Evolutionary conservation across 352 stramenopile species (phyloP).

Genomic region (Globisporangium uncinulatum): DNA sequence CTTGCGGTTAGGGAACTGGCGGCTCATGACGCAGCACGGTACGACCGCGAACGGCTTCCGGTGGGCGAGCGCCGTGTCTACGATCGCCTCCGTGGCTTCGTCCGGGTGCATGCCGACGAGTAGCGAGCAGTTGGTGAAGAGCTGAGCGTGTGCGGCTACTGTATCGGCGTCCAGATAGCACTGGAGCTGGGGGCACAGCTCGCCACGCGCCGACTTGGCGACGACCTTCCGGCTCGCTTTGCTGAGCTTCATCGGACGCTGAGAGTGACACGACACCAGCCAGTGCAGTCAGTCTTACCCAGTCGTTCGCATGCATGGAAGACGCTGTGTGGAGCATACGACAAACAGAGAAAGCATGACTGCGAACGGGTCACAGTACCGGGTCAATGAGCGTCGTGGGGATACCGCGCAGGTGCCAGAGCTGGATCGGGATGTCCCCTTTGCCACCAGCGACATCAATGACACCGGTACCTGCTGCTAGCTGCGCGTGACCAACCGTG

Average conservation of each 20-base stretch:
- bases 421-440: conserved; percentile 81
- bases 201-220: conserved; percentile 31
- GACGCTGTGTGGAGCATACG: no score
- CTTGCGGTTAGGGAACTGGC: conserved; percentile 79
- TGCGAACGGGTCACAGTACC: conserved; percentile 20
- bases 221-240: conserved; percentile 73
- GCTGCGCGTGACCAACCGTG: conserved; percentile 30
- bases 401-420: conserved; percentile 76
- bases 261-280: background rate
- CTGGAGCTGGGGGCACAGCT: conserved; percentile 45
- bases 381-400: conserved; percentile 82
- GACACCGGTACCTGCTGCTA: conserved; percentile 59
- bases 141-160: conserved; percentile 32
- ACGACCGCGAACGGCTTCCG: conserved; percentile 94
- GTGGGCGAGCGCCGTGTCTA: conserved; percentile 86
- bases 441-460: conserved; percentile 87
- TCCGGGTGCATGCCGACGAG: conserved; percentile 95
- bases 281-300: no score
- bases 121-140: conserved; percentile 80
- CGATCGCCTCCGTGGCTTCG: conserved; percentile 94
- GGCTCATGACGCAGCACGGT: conserved; percentile 95
- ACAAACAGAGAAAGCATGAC: background rate
- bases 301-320: no score
- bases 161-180: conserved; percentile 54
- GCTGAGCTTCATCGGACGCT: conserved; percentile 75